Conservation (phyloP, 805 yeast species). For the Zygoascus bituminiphila region DNA sequence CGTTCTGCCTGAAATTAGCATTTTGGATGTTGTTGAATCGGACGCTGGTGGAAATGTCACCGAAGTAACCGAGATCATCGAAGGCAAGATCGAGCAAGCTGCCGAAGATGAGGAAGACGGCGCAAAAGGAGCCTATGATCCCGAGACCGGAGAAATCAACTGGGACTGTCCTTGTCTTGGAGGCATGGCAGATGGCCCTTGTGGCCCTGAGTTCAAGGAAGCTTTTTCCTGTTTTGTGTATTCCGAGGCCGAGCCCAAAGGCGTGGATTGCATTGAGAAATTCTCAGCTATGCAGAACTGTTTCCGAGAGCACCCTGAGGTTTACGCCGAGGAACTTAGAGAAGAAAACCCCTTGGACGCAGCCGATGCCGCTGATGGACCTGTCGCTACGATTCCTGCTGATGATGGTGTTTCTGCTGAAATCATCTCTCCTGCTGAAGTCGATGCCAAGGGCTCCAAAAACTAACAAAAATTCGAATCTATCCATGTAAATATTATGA, state of each 20-base stretch:
- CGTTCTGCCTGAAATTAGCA: neutral
- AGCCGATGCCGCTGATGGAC: constrained; percentile 6
- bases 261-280: constrained; percentile 86
- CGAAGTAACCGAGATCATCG: neutral
- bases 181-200: constrained; percentile 98
- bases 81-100: neutral
- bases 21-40: neutral
- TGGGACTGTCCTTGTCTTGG: constrained; percentile 99
- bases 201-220: constrained; percentile 90
- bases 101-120: constrained; percentile 13
- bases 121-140: constrained; percentile 70
- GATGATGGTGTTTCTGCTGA: neutral
- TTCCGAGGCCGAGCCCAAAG: constrained; percentile 93
- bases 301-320: constrained; percentile 87
- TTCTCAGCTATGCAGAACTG: constrained; percentile 90
- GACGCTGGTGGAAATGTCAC: neutral
- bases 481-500: neutral
- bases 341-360: constrained; percentile 47
- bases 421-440: neutral
- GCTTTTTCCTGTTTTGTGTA: constrained; percentile 94
- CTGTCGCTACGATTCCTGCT: neutral
- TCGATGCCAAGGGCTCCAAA: constrained; percentile 5
- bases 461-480: neutral
- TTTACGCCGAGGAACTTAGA: constrained; percentile 82
- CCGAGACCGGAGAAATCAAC: constrained; percentile 97